phyloP scores from a whole-genome alignment of 495 filamentous ascomycete species.

The Penicillium crystallinum region DNA sequence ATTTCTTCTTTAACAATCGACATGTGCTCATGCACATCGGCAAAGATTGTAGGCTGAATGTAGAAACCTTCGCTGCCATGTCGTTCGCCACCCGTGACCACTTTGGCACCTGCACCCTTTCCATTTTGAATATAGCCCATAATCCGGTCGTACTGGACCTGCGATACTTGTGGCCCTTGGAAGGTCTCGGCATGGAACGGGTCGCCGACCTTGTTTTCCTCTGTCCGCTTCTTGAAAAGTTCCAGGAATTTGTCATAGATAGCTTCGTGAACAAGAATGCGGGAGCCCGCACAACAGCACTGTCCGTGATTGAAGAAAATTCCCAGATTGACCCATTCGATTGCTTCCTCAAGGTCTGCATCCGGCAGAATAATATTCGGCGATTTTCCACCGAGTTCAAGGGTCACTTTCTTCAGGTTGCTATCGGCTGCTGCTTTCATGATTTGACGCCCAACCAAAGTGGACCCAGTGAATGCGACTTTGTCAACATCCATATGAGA shows the following conservation, averaged over 20 bases:
- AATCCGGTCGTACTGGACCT: constrained; percentile 80
- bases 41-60: constrained; percentile 89
- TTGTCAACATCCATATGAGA: constrained; percentile 92
- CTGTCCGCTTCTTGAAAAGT: constrained; percentile 68
- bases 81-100: constrained; percentile 72
- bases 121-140: constrained; percentile 84
- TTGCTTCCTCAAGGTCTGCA: constrained; percentile 79
- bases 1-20: constrained; percentile 92
- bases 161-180: constrained; percentile 87
- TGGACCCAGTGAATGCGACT: constrained; percentile 87
- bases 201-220: constrained; percentile 72
- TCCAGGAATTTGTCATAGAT: constrained; percentile 69
- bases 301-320: constrained; percentile 93
- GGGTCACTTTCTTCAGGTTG: constrained; percentile 88
- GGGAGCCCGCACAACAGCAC: constrained; percentile 83
- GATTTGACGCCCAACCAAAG: constrained; percentile 72
- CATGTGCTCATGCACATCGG: constrained; percentile 72
- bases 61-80: constrained; percentile 77
- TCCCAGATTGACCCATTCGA: constrained; percentile 87
- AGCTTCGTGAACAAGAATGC: constrained; percentile 69
- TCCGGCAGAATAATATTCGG: constrained; percentile 88
- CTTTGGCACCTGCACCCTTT: constrained; percentile 68
- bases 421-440: constrained; percentile 81
- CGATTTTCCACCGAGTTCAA: constrained; percentile 86
- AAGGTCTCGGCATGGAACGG: constrained; percentile 75